phyloP scores from a whole-genome alignment of 1,139 yeast genomes.

The Hemisphaericaspora xylanilytica region DNA sequence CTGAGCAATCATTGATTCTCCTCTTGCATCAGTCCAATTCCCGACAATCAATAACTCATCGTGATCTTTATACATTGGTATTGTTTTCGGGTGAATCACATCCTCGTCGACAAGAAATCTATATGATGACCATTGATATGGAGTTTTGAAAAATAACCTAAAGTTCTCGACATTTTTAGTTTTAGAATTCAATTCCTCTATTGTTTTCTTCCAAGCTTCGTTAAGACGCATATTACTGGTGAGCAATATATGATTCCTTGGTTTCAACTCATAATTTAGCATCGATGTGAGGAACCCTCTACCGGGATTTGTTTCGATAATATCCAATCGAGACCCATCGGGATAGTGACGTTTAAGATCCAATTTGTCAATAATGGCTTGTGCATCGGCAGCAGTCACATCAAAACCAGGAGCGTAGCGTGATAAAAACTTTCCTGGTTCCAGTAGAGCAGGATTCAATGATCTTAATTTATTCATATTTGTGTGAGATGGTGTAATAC shows the following conservation, averaged over 20 bases:
- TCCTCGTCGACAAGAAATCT: conserved; percentile 57
- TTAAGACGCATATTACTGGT: conserved; percentile 48
- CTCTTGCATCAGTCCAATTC: conserved; percentile 53
- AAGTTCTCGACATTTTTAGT: conserved; percentile 31
- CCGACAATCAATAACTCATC: conserved; percentile 63
- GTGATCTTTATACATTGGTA: conserved; percentile 50
- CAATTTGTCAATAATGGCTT: conserved; percentile 41
- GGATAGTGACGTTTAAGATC: conserved; percentile 43
- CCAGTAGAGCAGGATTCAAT: conserved; percentile 25
- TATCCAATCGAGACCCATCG: conserved; percentile 43
- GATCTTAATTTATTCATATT: conserved; percentile 18
- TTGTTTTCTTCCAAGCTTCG: conserved; percentile 26
- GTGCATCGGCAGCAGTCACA: conserved; percentile 25
- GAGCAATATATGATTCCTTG: conserved; percentile 58
- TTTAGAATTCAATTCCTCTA: conserved; percentile 19
- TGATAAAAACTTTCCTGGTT: too few relatives aligned
- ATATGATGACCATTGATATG: conserved; percentile 31
- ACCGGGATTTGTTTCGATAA: conserved; percentile 66
- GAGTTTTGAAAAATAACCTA: conserved; percentile 39
- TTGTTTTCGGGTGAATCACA: conserved; percentile 38
- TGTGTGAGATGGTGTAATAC: too few relatives aligned
- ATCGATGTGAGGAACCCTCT: conserved; percentile 53
- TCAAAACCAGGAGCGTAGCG: not conserved
- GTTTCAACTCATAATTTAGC: conserved; percentile 55
- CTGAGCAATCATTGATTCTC: conserved; percentile 73